Conservation (phyloP, 1,284 basidiomycete species). For the Ganoderma sp. region DNA sequence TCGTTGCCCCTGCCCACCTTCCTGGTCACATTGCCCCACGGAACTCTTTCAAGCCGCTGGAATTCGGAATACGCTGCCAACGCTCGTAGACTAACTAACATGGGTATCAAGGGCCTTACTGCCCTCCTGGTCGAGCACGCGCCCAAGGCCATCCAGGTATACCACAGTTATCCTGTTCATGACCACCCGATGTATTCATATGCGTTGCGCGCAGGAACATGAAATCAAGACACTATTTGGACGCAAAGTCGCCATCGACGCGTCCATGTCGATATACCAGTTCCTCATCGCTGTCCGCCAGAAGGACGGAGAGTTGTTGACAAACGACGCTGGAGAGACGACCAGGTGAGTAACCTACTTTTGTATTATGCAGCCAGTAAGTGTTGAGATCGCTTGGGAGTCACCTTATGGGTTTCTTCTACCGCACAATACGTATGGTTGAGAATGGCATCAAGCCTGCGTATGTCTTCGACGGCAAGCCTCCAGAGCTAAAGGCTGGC, state of each 20-base stretch:
- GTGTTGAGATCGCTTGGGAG: slow-evolving; percentile 44
- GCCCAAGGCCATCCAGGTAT: slow-evolving; percentile 76
- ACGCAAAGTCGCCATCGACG: slow-evolving; percentile 98
- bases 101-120: slow-evolving; percentile 95
- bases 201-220: slow-evolving; percentile 61
- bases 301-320: slow-evolving; percentile 95
- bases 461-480: slow-evolving; percentile 99
- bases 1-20: neutral
- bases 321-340: slow-evolving; percentile 95
- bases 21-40: neutral
- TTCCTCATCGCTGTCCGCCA: slow-evolving; percentile 98
- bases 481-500: slow-evolving; percentile 95
- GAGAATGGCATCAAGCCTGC: slow-evolving; percentile 99
- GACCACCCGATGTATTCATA: neutral
- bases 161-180: slow-evolving; percentile 11
- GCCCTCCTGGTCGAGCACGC: slow-evolving; percentile 89
- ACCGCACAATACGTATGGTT: slow-evolving; percentile 96
- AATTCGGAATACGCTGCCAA: neutral
- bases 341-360: slow-evolving; percentile 59
- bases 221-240: slow-evolving; percentile 98
- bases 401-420: slow-evolving; percentile 99
- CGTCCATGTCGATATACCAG: slow-evolving; percentile 95
- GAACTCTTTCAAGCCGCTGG: neutral
- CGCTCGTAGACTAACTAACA: slow-evolving; percentile 36
- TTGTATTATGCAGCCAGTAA: too few relatives aligned